Evolutionary conservation across 2,329 filamentous ascomycete species (phyloP).

Genomic region (Stylonectria norvegica): DNA sequence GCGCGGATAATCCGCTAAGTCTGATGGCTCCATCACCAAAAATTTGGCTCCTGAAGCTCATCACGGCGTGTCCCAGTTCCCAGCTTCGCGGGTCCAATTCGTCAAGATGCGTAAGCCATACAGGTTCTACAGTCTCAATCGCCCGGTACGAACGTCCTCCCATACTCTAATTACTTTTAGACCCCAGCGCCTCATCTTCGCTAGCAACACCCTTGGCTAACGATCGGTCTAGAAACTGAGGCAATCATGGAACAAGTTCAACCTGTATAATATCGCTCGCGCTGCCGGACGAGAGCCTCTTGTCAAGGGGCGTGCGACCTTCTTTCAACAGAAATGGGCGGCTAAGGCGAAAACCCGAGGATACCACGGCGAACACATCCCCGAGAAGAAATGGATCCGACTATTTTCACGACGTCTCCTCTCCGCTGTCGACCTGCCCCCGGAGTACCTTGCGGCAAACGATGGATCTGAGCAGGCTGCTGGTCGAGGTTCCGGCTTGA

Average conservation of each 20-base stretch:
- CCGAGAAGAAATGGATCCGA: slow-evolving; percentile 88
- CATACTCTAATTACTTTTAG: slow-evolving; percentile 3
- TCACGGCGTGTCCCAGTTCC: slow-evolving; percentile 22
- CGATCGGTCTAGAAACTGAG: slow-evolving; percentile 69
- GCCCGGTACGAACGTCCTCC: slow-evolving; percentile 50
- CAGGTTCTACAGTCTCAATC: slow-evolving; percentile 65
- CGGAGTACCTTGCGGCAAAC: slow-evolving; percentile 69
- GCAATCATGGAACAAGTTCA: slow-evolving; percentile 97
- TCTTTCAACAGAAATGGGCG: slow-evolving; percentile 98
- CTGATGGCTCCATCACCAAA: slow-evolving; percentile 26
- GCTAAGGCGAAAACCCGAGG: slow-evolving; percentile 79
- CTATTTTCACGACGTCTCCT: slow-evolving; percentile 83
- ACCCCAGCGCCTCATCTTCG: slow-evolving; percentile 1
- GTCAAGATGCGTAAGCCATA: slow-evolving; percentile 52
- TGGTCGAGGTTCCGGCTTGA: slow-evolving; percentile 74
- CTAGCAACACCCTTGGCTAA: too few relatives aligned
- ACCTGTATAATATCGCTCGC: slow-evolving; percentile 78
- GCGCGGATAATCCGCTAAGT: slow-evolving; percentile 29
- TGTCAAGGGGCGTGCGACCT: slow-evolving; percentile 53
- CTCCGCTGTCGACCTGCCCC: slow-evolving; percentile 82
- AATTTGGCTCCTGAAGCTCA: slow-evolving; percentile 28
- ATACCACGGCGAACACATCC: slow-evolving; percentile 94
- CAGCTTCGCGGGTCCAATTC: slow-evolving; percentile 27
- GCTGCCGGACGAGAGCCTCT: slow-evolving; percentile 30
- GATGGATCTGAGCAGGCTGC: slow-evolving; percentile 82